Conservation (phyloP, 169 alveolate species). For the Condylostoma magnum region DNA sequence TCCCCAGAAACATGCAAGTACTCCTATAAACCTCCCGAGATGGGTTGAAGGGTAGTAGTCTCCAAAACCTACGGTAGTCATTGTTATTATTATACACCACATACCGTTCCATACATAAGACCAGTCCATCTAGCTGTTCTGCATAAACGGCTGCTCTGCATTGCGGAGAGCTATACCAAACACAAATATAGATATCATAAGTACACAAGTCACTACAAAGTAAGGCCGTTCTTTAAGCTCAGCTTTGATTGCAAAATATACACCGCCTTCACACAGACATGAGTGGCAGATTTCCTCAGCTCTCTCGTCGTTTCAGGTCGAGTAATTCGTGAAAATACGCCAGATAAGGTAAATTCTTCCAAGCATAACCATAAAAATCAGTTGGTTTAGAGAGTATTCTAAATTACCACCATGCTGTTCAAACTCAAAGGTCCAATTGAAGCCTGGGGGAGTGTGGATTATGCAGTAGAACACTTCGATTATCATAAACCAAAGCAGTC, state of each 20-base stretch:
- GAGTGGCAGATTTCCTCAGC: conserved; percentile 52
- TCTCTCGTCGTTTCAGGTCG: conserved; percentile 43
- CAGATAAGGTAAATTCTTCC: conserved; percentile 42
- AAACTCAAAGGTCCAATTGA: conserved; percentile 13
- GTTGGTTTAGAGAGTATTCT: conserved; percentile 35
- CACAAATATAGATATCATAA: conserved; percentile 40
- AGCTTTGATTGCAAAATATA: conserved; percentile 52
- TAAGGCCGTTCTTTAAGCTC: conserved; percentile 61
- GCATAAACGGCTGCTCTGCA: conserved; percentile 40
- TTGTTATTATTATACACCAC: conserved; percentile 43
- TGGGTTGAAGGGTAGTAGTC: conserved; percentile 37
- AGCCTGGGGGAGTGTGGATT: conserved; percentile 32
- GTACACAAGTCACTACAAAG: conserved; percentile 33
- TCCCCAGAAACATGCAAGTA: conserved; percentile 63
- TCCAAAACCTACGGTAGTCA: conserved; percentile 46
- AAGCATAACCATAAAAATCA: conserved; percentile 30
- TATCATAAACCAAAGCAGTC: conserved; percentile 13
- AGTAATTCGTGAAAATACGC: conserved; percentile 40
- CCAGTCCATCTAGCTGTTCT: not conserved
- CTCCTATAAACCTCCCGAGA: conserved; percentile 37
- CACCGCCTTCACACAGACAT: conserved; percentile 49
- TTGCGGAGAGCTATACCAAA: conserved; percentile 53
- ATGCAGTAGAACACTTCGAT: conserved; percentile 24
- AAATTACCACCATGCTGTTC: conserved; percentile 28
- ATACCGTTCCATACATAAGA: conserved; percentile 26